phyloP scores from a whole-genome alignment of 2,329 filamentous ascomycete genomes.

The Didymella segeticola region DNA sequence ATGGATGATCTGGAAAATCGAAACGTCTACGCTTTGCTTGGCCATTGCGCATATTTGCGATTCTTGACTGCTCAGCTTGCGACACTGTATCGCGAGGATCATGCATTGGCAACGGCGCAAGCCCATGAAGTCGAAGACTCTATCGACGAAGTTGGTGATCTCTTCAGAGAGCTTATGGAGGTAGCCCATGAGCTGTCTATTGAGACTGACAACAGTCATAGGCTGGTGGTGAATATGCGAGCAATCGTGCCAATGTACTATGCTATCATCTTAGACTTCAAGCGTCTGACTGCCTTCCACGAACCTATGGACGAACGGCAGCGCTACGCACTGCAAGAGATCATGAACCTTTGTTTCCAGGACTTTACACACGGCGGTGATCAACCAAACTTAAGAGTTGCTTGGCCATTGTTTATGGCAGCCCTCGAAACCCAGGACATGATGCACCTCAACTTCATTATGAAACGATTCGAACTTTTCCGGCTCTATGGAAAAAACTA shows the following conservation, averaged over 20 bases:
- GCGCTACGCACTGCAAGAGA: conserved; percentile 20
- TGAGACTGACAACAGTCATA: conserved; percentile 30
- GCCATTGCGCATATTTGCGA: conserved; percentile 40
- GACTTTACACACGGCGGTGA: conserved; percentile 44
- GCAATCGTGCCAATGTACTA: conserved; percentile 48
- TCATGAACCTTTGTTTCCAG: conserved; percentile 46
- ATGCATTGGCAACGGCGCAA: conserved; percentile 10
- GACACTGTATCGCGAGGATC: conserved; percentile 18
- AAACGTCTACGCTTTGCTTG: conserved; percentile 41
- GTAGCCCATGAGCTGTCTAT: conserved; percentile 20
- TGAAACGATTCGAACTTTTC: conserved; percentile 41
- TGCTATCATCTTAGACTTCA: conserved; percentile 43
- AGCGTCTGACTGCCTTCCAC: conserved; percentile 25
- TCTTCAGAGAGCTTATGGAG: conserved; percentile 22
- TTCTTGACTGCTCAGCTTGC: conserved; percentile 43
- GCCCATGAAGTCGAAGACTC: conserved; percentile 18
- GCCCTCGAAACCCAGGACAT: conserved; percentile 46
- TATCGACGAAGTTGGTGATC: conserved; percentile 25
- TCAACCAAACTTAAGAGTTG: conserved; percentile 41
- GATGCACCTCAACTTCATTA: conserved; percentile 45
- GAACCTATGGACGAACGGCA: conserved; percentile 14
- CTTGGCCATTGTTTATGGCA: conserved; percentile 48
- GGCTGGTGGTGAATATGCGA: conserved; percentile 46
- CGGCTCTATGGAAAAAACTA: conserved; percentile 44
- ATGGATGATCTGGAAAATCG: conserved; percentile 49